Conservation (phyloP, 345 rosid genomes). For the Luvunga scandens region DNA sequence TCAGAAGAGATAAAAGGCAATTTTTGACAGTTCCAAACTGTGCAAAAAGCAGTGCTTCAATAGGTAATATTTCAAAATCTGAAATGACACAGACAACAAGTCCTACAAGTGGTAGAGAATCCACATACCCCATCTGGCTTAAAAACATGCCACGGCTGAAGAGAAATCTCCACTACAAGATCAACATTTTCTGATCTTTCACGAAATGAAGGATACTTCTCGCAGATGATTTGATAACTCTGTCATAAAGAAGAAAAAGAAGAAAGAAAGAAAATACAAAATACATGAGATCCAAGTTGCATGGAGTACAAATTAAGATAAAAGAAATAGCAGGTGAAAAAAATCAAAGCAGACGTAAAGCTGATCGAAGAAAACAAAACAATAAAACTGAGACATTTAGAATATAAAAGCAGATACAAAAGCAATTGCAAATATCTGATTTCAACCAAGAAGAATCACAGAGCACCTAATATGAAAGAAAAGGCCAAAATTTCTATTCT, state of each 20-base stretch:
- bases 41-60: not conserved
- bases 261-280: conserved; percentile 9
- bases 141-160: conserved; percentile 99
- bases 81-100: not conserved
- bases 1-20: not conserved
- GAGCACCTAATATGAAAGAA: not conserved
- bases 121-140: conserved; percentile 85
- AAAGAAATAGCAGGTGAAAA: not conserved
- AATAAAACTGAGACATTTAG: not conserved
- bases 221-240: conserved; percentile 87
- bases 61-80: not conserved
- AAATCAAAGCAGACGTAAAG: not conserved
- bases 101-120: not conserved
- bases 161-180: conserved; percentile 91
- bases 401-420: not conserved
- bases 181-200: conserved; percentile 96
- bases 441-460: not conserved
- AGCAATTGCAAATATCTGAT: not conserved
- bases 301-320: not conserved
- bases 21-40: not conserved
- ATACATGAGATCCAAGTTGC: conserved; percentile 11
- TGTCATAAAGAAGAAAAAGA: conserved; percentile 21
- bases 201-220: conserved; percentile 87
- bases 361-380: not conserved
- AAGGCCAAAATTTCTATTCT: not conserved